Percentiles rank a stretch among this genome's conserved stretches.
Evolutionary conservation across 1,284 basidiomycete genomes (phyloP).

Genomic region (Papiliotrema terrestris): DNA sequence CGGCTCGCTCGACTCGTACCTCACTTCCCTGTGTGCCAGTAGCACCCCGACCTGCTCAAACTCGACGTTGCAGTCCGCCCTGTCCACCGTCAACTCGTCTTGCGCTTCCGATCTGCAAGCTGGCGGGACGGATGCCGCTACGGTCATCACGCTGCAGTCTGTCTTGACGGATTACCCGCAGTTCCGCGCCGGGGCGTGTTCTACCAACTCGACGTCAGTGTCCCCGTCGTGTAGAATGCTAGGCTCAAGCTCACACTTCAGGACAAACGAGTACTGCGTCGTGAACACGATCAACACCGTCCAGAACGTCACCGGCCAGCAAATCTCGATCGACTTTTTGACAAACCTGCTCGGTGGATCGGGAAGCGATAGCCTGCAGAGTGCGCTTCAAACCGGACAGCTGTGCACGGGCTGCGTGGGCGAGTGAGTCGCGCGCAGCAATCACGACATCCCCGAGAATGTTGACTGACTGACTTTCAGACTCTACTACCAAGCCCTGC

Average conservation of each 20-base stretch:
- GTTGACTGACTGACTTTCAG: constrained; percentile 9
- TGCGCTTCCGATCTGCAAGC: constrained; percentile 28
- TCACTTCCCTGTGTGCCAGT: constrained; percentile 31
- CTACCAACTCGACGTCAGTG: constrained; percentile 40
- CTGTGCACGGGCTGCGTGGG: constrained; percentile 43
- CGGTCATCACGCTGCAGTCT: constrained; percentile 19
- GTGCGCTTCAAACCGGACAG: constrained; percentile 19
- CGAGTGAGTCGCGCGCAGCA: constrained; percentile 16
- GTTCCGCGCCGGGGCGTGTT: constrained; percentile 35
- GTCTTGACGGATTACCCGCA: constrained; percentile 31
- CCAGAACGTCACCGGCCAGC: constrained; percentile 28
- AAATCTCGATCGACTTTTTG: constrained; percentile 24
- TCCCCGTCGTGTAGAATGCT: background rate
- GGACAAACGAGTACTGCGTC: constrained; percentile 38
- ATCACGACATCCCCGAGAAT: background rate
- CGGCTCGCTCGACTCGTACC: constrained; percentile 32
- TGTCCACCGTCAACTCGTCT: constrained; percentile 16
- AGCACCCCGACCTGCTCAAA: constrained; percentile 38
- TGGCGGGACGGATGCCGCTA: constrained; percentile 20
- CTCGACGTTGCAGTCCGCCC: constrained; percentile 30
- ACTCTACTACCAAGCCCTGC: constrained; percentile 34
- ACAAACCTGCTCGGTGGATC: constrained; percentile 26
- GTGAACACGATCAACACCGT: constrained; percentile 32
- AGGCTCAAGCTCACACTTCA: constrained; percentile 4
- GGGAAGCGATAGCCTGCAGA: constrained; percentile 10